Evolutionary conservation across 331 rosid species (phyloP), one percentile per base, ranked within the genome.

Genomic region (Rhamnella rubrinervis): DNA sequence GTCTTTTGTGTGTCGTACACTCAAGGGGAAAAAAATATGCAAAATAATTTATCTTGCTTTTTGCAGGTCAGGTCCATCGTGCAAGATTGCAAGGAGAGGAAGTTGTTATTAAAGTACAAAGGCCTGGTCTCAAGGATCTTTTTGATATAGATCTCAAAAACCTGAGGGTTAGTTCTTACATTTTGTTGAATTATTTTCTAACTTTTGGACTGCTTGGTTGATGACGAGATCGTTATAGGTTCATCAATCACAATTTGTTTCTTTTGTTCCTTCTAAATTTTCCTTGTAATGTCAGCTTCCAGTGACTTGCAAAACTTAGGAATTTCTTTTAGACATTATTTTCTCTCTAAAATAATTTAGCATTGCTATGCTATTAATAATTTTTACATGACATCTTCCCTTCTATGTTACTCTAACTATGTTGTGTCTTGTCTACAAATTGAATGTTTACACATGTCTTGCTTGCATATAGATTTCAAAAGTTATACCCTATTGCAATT

Each of bases 101-200:
- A 71, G 90, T 91, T 64, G 99, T 95, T 66, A 41, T 95, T 66
- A 95, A 95, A 89, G 99, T 95, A 68, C 99, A 95, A 83, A 87
- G 99, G 85, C 99, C 99, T 76, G 97, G 99, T 75, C 87, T 95
- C 51, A 95, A 95, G 88, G 96, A 50, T 73, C 97, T 95, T 74
- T 95, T 95, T 87, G 96, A 95, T 76, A 89, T 95, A 8, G 99
- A 95, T 83, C 96, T 95, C 25, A 95, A 91, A 80, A 95, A 95
- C 73, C 87, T 95, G 75, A 95, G 99, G 97, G 99, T 95, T 78
- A 74, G 97, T 87, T 74, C 50, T 56, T 58, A 72, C 49, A 55
- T 70, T 39, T 63, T 38, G 66, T 65, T 64, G 56, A 41, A 38
- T 20, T 68, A 21, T 58, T 39, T 67, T 52, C 13, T 21, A 44